Conservation (phyloP, 805 yeast species). For the Saccharomycopsis fermentans region DNA sequence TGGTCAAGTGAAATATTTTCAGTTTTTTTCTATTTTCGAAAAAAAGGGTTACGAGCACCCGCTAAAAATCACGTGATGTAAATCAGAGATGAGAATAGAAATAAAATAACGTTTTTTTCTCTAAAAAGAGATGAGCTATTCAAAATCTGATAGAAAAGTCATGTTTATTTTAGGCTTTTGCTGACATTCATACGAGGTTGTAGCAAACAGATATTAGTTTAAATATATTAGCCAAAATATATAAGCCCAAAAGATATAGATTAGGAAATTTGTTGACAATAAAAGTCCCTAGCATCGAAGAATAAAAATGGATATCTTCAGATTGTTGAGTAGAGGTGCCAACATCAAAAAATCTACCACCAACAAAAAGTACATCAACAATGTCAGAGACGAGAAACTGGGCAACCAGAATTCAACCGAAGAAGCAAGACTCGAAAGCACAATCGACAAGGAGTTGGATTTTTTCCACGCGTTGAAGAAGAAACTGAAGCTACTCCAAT, state of each 20-base stretch:
- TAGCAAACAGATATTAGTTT: no score
- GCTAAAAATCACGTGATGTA: neutral
- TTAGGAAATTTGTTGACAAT: no score
- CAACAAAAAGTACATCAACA: constrained; percentile 22
- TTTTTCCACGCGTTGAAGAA: constrained; percentile 59
- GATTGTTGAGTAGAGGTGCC: constrained; percentile 81
- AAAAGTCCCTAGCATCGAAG: no score
- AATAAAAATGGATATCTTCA: constrained; percentile 70
- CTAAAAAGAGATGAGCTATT: neutral
- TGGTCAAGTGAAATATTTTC: neutral
- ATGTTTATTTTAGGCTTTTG: no score
- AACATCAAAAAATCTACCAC: constrained; percentile 47
- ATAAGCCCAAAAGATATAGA: no score
- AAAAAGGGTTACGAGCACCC: neutral
- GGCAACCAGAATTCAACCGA: constrained; percentile 24
- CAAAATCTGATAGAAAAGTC: neutral
- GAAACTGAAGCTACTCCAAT: constrained; percentile 17
- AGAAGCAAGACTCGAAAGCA: constrained; percentile 30
- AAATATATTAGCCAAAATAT: no score
- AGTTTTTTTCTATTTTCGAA: neutral
- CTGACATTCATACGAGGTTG: no score
- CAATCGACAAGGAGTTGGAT: constrained; percentile 66
- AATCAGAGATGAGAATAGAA: neutral
- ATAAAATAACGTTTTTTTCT: neutral
- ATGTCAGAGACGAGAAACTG: constrained; percentile 29